phyloP scores from a whole-genome alignment of 805 yeast genomes.

The Soucietia sequanensis region DNA sequence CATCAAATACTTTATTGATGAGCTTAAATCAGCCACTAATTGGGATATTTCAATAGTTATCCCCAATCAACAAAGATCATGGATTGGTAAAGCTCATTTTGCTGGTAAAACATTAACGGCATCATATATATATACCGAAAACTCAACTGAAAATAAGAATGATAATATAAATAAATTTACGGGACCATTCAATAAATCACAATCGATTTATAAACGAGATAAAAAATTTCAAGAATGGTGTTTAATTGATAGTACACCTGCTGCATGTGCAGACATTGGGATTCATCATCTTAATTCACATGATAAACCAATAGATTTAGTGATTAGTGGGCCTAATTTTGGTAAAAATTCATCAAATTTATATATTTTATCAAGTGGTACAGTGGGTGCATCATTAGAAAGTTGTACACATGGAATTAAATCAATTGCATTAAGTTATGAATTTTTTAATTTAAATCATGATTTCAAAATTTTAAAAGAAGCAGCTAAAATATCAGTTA shows the following conservation, averaged over 20 bases:
- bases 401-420: conserved; percentile 71
- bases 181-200: conserved; percentile 67
- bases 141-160: conserved; percentile 45
- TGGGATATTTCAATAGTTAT: conserved; percentile 86
- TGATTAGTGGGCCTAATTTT: conserved; percentile 92
- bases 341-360: conserved; percentile 91
- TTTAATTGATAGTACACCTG: conserved; percentile 90
- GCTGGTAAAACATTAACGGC: conserved; percentile 68
- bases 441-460: conserved; percentile 60
- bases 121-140: conserved; percentile 58
- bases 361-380: conserved; percentile 88
- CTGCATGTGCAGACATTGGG: conserved; percentile 92
- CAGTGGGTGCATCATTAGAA: conserved; percentile 97
- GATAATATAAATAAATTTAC: conserved; percentile 47
- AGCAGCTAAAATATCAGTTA: conserved; percentile 69
- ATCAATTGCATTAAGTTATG: conserved; percentile 82
- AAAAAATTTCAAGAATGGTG: conserved; percentile 73
- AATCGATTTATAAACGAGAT: conserved; percentile 28
- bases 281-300: conserved; percentile 59
- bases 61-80: conserved; percentile 84
- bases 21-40: conserved; percentile 59
- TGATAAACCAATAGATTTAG: conserved; percentile 70
- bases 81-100: conserved; percentile 98
- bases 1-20: conserved; percentile 75
- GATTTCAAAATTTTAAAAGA: conserved; percentile 49